A percentile compares a stretch with the other conserved stretches of the same genome.
Conservation (phyloP, 257 asterid genomes). For the Salvia splendens region DNA sequence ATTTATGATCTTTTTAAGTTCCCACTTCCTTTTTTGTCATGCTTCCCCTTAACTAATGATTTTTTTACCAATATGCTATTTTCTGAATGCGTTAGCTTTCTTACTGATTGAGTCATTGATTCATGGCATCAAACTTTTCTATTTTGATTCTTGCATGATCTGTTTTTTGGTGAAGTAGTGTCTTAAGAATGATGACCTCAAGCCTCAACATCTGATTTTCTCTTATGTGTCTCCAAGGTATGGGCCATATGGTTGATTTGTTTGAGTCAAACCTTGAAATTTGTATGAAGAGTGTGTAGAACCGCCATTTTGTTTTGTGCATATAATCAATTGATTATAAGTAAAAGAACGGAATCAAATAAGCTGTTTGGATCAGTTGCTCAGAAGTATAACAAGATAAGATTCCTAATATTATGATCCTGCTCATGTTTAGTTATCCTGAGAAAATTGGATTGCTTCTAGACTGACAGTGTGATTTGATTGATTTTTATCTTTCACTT, state of each 20-base stretch:
- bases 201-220: not conserved
- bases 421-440: not conserved
- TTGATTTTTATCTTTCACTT: conserved; percentile 17
- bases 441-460: conserved; percentile 7
- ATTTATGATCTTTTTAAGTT: conserved; percentile 5
- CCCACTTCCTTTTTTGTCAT: conserved; percentile 2
- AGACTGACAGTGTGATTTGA: conserved; percentile 9
- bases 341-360: conserved; percentile 18
- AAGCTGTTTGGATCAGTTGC: conserved; percentile 12
- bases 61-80: not conserved
- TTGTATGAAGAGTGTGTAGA: not conserved
- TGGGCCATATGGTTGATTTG: conserved; percentile 25
- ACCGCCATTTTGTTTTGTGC: conserved; percentile 6
- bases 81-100: not conserved
- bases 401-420: not conserved
- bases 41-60: not conserved
- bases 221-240: not conserved
- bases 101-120: not conserved
- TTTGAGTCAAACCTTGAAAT: no score
- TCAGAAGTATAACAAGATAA: not conserved
- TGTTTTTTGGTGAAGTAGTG: not conserved
- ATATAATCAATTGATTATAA: conserved; percentile 5
- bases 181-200: not conserved
- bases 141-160: conserved; percentile 11
- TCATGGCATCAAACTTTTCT: conserved; percentile 7